Percentiles rank a stretch among this genome's conserved stretches.
These are phyloP conservation scores for Colletotrichum eleusines DNA, from an alignment of 2,329 filamentous ascomycete genomes.

Conservation along the genomic window DNA sequence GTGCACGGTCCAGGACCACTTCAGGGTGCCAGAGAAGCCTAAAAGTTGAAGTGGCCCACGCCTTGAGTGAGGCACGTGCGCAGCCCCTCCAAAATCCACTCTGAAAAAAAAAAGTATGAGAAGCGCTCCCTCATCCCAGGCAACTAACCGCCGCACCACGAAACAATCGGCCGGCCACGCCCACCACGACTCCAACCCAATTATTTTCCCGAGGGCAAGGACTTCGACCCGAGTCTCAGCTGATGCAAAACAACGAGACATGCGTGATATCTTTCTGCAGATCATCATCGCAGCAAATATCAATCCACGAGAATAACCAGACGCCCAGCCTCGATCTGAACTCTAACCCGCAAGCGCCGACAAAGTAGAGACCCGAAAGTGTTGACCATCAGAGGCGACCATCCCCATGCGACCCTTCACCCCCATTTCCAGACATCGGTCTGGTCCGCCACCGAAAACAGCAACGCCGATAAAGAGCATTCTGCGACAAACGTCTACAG, in stretches of 20 bases:
- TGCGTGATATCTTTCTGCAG: slow-evolving; percentile 44
- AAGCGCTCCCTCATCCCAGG: slow-evolving; percentile 24
- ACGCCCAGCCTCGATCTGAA: slow-evolving; percentile 20
- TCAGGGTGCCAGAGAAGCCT: slow-evolving; percentile 12
- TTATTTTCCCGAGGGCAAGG: slow-evolving; percentile 12
- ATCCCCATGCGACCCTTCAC: slow-evolving; percentile 52
- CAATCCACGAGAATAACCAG: slow-evolving; percentile 45
- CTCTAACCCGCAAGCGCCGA: slow-evolving; percentile 22
- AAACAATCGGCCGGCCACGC: slow-evolving; percentile 14
- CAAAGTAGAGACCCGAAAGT: slow-evolving; percentile 5
- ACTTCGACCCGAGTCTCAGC: not conserved
- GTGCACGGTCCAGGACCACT: slow-evolving; percentile 29
- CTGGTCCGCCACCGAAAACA: slow-evolving; percentile 50
- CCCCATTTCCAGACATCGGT: slow-evolving; percentile 50
- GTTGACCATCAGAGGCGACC: slow-evolving; percentile 22
- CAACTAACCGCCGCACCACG: slow-evolving; percentile 30
- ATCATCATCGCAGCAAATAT: slow-evolving; percentile 44
- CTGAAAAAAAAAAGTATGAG: slow-evolving; percentile 27
- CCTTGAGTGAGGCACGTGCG: slow-evolving; percentile 34
- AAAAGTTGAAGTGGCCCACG: not conserved
- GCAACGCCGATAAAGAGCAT: slow-evolving; percentile 65
- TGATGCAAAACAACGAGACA: slow-evolving; percentile 28
- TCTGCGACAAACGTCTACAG: slow-evolving; percentile 59
- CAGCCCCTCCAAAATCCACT: slow-evolving; percentile 41
- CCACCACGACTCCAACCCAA: slow-evolving; percentile 3